A percentile compares a stretch with the other conserved stretches of the same genome.
Evolutionary conservation across 768 basidiomycete species (phyloP).

Genomic region (Tricholoma saponaceum): DNA sequence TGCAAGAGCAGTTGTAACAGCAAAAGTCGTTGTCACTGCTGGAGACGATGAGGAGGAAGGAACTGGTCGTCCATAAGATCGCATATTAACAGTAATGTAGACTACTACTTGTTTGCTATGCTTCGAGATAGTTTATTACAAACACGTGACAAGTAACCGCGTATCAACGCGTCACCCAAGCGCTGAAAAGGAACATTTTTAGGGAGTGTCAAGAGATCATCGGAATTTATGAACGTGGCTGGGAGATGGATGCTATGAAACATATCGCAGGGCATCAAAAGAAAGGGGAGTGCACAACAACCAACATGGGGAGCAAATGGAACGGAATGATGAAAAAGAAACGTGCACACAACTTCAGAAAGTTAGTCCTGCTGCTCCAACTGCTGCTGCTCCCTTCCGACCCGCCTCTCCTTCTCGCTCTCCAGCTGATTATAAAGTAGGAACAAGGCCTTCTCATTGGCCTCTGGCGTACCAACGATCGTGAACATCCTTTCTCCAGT

Average conservation of each 20-base stretch:
- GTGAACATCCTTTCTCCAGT: slow-evolving; percentile 99
- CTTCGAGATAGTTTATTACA: slow-evolving; percentile 8
- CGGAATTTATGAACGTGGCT: slow-evolving; percentile 11
- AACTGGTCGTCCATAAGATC: not conserved
- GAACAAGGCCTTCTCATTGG: slow-evolving; percentile 97
- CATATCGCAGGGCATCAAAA: not conserved
- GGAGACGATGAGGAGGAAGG: not conserved
- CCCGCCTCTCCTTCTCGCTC: slow-evolving; percentile 92
- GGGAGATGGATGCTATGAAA: slow-evolving; percentile 4
- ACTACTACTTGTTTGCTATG: not conserved
- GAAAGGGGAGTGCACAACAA: not conserved
- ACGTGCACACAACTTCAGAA: slow-evolving; percentile 4
- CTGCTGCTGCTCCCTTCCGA: slow-evolving; percentile 81
- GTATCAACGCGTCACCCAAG: slow-evolving; percentile 15
- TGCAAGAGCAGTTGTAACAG: not conserved
- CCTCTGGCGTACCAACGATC: slow-evolving; percentile 92
- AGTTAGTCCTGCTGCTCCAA: slow-evolving; percentile 51
- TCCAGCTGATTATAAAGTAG: slow-evolving; percentile 96
- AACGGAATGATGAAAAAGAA: slow-evolving; percentile 5
- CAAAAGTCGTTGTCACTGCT: not conserved
- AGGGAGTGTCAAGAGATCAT: slow-evolving; percentile 5
- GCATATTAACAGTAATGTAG: slow-evolving; percentile 2
- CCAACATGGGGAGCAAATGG: not conserved
- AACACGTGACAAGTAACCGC: slow-evolving; percentile 19
- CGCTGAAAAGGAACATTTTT: slow-evolving; percentile 8